phyloP scores from a whole-genome alignment of 2,329 filamentous ascomycete genomes.

The Onygenales sp. region DNA sequence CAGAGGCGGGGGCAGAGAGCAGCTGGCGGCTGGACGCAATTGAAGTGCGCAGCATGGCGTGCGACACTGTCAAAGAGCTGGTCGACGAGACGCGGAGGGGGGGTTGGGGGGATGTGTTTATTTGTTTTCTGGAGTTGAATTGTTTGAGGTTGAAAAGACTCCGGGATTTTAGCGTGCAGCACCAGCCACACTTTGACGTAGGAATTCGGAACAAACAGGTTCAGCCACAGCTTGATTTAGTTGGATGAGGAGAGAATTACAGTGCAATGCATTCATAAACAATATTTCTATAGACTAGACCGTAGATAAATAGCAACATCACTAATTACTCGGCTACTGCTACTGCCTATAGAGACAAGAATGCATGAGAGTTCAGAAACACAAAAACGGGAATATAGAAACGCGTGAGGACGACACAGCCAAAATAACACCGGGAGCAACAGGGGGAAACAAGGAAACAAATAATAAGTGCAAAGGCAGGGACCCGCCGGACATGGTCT shows the following conservation, averaged over 20 bases:
- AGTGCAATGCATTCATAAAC: not conserved
- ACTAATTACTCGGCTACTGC: not conserved
- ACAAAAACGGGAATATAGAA: slow-evolving; percentile 12
- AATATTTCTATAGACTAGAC: slow-evolving; percentile 1
- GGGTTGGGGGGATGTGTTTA: slow-evolving; percentile 16
- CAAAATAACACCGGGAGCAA: slow-evolving; percentile 16
- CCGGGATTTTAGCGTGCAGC: slow-evolving; percentile 7
- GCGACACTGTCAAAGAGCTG: slow-evolving; percentile 31
- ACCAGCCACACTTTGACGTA: slow-evolving; percentile 4
- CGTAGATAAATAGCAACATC: not conserved
- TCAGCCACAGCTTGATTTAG: not conserved
- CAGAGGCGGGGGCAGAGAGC: slow-evolving; percentile 26
- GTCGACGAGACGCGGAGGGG: slow-evolving; percentile 13
- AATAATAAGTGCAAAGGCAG: slow-evolving; percentile 14
- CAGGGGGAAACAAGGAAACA: slow-evolving; percentile 22
- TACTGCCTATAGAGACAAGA: not conserved
- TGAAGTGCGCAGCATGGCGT: slow-evolving; percentile 48
- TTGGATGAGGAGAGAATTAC: not conserved
- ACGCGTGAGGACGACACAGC: slow-evolving; percentile 7
- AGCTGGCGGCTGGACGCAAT: slow-evolving; percentile 39
- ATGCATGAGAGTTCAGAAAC: not conserved
- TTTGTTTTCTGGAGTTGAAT: not conserved
- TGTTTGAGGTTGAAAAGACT: slow-evolving; percentile 21
- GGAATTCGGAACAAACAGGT: not conserved
- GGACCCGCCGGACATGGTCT: slow-evolving; percentile 6